phyloP scores from a whole-genome alignment of 2,329 filamentous ascomycete genomes.

The Zymoseptoria passerinii region DNA sequence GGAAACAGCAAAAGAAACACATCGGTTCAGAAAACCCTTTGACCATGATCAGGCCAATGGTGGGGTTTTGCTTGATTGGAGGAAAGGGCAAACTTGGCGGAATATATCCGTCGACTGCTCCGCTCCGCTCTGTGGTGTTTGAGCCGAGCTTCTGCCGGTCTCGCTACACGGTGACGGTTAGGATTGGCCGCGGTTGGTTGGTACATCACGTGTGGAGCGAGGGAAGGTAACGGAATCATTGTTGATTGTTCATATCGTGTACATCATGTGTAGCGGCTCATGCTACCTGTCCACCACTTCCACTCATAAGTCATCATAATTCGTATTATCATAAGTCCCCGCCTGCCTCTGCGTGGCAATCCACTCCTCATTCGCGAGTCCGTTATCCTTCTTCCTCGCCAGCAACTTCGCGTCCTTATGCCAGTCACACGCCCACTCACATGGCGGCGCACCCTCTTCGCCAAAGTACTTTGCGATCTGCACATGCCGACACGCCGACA shows the following conservation, averaged over 20 bases:
- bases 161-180: too few relatives aligned
- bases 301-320: slow-evolving; percentile 22
- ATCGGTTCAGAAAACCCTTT: too few relatives aligned
- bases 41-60: too few relatives aligned
- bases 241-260: not conserved
- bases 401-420: slow-evolving; percentile 38
- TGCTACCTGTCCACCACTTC: not conserved
- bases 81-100: too few relatives aligned
- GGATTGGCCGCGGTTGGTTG: too few relatives aligned
- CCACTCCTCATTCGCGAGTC: slow-evolving; percentile 43
- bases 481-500: slow-evolving; percentile 63
- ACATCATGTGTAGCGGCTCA: not conserved
- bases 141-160: too few relatives aligned
- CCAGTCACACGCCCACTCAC: slow-evolving; percentile 44
- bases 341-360: slow-evolving; percentile 39
- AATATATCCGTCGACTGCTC: too few relatives aligned
- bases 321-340: slow-evolving; percentile 32
- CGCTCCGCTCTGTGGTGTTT: too few relatives aligned
- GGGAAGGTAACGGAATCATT: not conserved
- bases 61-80: too few relatives aligned
- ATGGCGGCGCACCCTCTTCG: slow-evolving; percentile 38
- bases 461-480: slow-evolving; percentile 72
- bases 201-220: not conserved
- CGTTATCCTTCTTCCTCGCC: slow-evolving; percentile 36
- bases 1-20: too few relatives aligned